These are phyloP conservation scores for Acacia confusa DNA, from an alignment of 306 rosid genomes.

Conservation along the genomic window DNA sequence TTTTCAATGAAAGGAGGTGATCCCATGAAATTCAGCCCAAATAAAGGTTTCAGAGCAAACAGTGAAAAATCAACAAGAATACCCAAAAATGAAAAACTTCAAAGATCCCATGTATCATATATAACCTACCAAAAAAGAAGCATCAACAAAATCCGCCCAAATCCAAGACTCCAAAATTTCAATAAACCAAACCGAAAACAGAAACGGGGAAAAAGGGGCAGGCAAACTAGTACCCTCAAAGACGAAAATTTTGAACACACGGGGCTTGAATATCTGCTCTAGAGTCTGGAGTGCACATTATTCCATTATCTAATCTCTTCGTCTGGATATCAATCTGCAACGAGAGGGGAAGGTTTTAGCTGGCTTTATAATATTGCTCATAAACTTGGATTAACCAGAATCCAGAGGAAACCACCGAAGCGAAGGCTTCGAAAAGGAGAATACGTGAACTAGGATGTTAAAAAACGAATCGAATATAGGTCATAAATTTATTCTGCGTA, in stretches of 20 bases:
- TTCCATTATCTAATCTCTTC: background rate
- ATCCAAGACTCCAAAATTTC: background rate
- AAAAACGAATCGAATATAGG: constrained; percentile 1
- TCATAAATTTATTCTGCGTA: background rate
- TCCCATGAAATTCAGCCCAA: background rate
- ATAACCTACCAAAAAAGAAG: background rate
- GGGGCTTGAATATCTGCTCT: background rate
- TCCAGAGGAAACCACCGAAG: background rate
- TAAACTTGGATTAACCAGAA: background rate
- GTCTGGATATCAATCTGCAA: background rate
- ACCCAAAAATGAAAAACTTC: background rate
- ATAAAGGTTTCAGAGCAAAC: background rate
- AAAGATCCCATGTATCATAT: background rate
- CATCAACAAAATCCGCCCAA: background rate
- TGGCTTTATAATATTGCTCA: too few relatives aligned
- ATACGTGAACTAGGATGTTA: background rate
- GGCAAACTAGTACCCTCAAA: constrained; percentile 24
- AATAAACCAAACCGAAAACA: background rate
- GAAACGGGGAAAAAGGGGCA: background rate
- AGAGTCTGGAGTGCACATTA: background rate
- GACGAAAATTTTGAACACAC: background rate
- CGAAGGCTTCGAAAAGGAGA: background rate
- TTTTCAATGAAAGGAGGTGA: background rate
- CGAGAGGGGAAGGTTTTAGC: background rate
- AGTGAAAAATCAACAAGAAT: background rate